Evolutionary conservation across 2,329 filamentous ascomycete genomes (phyloP).

Genomic region (Ascocoryne sarcoides): DNA sequence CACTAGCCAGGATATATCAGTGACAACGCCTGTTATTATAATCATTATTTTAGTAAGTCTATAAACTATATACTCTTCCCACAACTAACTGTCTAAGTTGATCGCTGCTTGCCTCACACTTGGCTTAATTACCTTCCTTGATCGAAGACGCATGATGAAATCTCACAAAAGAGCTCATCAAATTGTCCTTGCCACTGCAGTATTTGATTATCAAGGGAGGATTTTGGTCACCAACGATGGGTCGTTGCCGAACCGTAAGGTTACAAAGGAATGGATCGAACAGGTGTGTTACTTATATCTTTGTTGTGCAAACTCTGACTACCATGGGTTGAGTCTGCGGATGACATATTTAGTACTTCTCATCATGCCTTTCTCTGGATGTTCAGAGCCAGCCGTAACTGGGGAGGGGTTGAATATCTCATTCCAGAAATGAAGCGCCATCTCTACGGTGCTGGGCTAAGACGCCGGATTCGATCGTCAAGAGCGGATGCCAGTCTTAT

Average conservation of each 20-base stretch:
- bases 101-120: conserved; percentile 53
- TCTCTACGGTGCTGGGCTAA: conserved; percentile 42
- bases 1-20: conserved; percentile 37
- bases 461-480: conserved; percentile 27
- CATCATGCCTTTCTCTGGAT: conserved; percentile 85
- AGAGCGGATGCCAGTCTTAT: conserved; percentile 37
- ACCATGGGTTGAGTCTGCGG: conserved; percentile 40
- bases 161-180: conserved; percentile 38
- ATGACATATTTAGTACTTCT: conserved; percentile 65
- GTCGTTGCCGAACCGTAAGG: conserved; percentile 61
- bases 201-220: conserved; percentile 58
- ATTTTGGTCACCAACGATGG: conserved; percentile 64
- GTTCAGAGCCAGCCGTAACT: conserved; percentile 71
- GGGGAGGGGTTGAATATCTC: conserved; percentile 58
- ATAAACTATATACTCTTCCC: background rate
- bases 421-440: conserved; percentile 66
- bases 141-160: conserved; percentile 30
- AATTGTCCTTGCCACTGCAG: conserved; percentile 47
- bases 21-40: conserved; percentile 62
- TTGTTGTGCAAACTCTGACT: conserved; percentile 1
- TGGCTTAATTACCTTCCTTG: conserved; percentile 41
- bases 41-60: conserved; percentile 60
- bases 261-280: conserved; percentile 69
- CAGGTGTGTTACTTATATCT: conserved; percentile 34
- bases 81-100: conserved; percentile 35